A percentile compares a stretch with the other conserved stretches of the same genome.
Conservation (phyloP, 1,284 basidiomycete genomes). For the Agaricales sp. region DNA sequence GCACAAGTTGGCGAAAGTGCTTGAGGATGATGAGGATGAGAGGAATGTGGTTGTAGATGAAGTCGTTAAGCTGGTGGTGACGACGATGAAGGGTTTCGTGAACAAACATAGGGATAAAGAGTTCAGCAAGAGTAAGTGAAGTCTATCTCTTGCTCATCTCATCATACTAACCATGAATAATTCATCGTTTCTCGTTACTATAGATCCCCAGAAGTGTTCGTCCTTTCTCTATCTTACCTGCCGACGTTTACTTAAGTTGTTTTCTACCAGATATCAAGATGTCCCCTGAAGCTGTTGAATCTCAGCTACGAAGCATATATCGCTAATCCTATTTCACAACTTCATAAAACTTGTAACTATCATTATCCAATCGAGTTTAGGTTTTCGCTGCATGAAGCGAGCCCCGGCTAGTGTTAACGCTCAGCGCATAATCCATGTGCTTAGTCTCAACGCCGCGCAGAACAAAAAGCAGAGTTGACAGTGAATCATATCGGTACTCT, state of each 20-base stretch:
- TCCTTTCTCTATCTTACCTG: conserved; percentile 10
- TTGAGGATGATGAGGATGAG: conserved; percentile 58
- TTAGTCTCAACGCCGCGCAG: too few relatives aligned
- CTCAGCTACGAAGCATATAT: conserved; percentile 56
- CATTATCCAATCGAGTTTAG: too few relatives aligned
- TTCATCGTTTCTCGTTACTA: neutral
- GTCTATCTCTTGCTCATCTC: neutral
- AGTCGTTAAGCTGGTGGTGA: conserved; percentile 64
- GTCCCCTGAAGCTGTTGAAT: conserved; percentile 64
- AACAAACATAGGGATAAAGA: conserved; percentile 69
- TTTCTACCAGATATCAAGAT: conserved; percentile 62
- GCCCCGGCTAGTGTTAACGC: too few relatives aligned
- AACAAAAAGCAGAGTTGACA: too few relatives aligned
- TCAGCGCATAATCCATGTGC: too few relatives aligned
- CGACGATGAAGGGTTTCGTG: conserved; percentile 59
- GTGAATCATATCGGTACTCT: too few relatives aligned
- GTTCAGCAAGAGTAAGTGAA: conserved; percentile 67
- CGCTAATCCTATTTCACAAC: too few relatives aligned
- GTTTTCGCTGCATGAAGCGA: too few relatives aligned
- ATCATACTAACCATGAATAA: conserved; percentile 4
- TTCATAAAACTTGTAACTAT: too few relatives aligned
- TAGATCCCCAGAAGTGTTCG: conserved; percentile 77
- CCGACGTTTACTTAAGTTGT: conserved; percentile 8
- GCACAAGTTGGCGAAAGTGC: conserved; percentile 52
- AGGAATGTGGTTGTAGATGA: conserved; percentile 55